Conservation (phyloP, 352 stramenopile species). For the Pythium sukuiense region DNA sequence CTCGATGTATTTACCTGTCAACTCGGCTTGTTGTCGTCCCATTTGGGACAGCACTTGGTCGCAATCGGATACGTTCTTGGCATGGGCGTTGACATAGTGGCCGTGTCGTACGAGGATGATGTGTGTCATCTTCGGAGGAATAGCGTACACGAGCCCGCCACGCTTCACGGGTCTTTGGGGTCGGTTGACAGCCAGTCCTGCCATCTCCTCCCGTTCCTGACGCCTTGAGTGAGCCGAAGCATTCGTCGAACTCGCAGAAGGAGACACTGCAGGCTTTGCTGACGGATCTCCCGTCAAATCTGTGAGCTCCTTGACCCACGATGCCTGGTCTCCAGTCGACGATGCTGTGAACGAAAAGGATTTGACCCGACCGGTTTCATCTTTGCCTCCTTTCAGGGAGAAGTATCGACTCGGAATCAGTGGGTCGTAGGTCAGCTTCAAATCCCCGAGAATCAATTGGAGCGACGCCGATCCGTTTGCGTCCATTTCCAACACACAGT, state of each 20-base stretch:
- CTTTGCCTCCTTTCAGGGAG: neutral
- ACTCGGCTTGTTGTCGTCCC: conserved; percentile 64
- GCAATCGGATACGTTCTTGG: conserved; percentile 49
- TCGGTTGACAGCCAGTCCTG: conserved; percentile 8
- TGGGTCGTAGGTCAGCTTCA: conserved; percentile 23
- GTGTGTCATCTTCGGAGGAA: conserved; percentile 63
- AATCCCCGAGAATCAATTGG: conserved; percentile 11
- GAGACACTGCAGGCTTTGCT: conserved; percentile 5
- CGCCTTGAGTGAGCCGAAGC: conserved; percentile 14
- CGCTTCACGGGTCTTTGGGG: conserved; percentile 21
- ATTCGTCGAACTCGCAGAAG: neutral
- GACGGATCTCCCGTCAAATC: conserved; percentile 16
- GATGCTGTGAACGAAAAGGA: conserved; percentile 22
- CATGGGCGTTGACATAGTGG: conserved; percentile 81
- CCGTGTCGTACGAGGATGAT: conserved; percentile 78
- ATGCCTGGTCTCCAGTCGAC: conserved; percentile 13
- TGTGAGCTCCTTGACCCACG: conserved; percentile 19
- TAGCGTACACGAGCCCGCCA: conserved; percentile 50
- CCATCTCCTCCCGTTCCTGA: conserved; percentile 22
- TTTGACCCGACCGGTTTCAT: conserved; percentile 1
- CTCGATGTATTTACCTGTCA: conserved; percentile 71
- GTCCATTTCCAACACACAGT: conserved; percentile 20
- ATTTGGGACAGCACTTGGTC: conserved; percentile 83
- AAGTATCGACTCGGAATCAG: conserved; percentile 19
- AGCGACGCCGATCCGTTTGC: neutral